These are phyloP conservation scores for Ophiostoma tasmaniense DNA, from an alignment of 2,329 filamentous ascomycete species.

Conservation along the genomic window DNA sequence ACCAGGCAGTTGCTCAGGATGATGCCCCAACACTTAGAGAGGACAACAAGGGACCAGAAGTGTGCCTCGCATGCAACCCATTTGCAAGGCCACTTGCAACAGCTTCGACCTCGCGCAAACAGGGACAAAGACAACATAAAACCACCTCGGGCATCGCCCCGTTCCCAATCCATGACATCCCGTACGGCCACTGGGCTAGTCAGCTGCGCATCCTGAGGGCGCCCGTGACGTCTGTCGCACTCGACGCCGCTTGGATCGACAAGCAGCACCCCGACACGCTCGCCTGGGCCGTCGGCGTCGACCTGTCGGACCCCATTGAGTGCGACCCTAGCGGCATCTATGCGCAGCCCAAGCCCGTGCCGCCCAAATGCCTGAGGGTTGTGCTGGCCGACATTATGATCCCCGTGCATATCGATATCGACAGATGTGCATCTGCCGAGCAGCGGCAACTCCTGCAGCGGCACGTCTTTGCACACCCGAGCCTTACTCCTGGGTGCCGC, in stretches of 20 bases:
- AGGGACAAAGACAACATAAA: neutral
- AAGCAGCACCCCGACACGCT: slow-evolving; percentile 17
- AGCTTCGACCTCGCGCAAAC: neutral
- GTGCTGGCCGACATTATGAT: slow-evolving; percentile 20
- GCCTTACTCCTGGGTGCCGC: neutral
- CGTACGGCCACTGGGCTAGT: slow-evolving; percentile 16
- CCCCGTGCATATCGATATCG: slow-evolving; percentile 9
- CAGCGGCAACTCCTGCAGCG: slow-evolving; percentile 5
- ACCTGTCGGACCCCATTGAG: neutral
- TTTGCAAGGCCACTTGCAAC: neutral
- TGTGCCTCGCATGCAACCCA: neutral
- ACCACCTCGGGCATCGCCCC: neutral
- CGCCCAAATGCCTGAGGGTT: slow-evolving; percentile 8
- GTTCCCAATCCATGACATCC: neutral
- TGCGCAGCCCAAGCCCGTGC: neutral
- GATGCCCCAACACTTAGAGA: neutral
- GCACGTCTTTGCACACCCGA: neutral
- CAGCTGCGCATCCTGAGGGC: slow-evolving; percentile 12
- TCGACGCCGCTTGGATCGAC: slow-evolving; percentile 20
- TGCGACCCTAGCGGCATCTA: neutral
- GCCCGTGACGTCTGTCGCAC: slow-evolving; percentile 14
- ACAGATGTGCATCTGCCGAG: neutral
- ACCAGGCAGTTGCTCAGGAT: neutral
- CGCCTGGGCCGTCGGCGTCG: slow-evolving; percentile 16
- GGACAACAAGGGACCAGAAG: neutral